Conservation (phyloP, 2,329 filamentous ascomycete species). For the Talaromyces rugulosus region DNA sequence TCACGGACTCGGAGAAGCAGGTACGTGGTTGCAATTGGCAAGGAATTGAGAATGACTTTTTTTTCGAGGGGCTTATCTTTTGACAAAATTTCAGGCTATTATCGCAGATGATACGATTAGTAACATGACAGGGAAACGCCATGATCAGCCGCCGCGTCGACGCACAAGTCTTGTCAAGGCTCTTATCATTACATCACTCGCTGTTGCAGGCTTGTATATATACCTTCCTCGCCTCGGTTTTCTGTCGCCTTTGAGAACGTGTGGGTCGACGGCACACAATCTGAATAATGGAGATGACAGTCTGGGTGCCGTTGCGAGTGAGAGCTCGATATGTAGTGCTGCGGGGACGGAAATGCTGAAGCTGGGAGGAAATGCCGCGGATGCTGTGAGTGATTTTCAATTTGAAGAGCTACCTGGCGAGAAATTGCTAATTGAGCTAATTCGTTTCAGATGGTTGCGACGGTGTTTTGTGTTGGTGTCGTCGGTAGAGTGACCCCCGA, state of each 20-base stretch:
- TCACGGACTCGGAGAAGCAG: slow-evolving; percentile 11
- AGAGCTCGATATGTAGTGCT: slow-evolving; percentile 63
- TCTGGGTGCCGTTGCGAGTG: slow-evolving; percentile 65
- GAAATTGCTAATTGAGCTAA: not conserved
- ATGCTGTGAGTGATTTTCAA: slow-evolving; percentile 49
- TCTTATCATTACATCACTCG: not conserved
- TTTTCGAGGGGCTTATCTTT: not conserved
- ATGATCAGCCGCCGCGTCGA: not conserved
- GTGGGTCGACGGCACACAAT: not conserved
- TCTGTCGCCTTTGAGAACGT: not conserved
- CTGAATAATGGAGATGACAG: slow-evolving; percentile 13
- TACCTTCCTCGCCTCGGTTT: not conserved
- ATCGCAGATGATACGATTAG: not conserved
- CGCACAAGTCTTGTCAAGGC: not conserved
- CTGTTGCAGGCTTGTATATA: slow-evolving; percentile 2
- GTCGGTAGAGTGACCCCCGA: slow-evolving; percentile 44
- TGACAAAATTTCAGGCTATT: not conserved
- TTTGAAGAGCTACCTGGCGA: too few species aligned
- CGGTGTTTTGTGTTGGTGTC: slow-evolving; percentile 70
- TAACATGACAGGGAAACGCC: not conserved
- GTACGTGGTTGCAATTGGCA: not conserved
- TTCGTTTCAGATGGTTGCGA: slow-evolving; percentile 62
- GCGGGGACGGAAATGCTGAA: slow-evolving; percentile 64
- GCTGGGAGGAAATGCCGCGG: slow-evolving; percentile 66
- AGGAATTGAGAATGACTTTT: not conserved